These are phyloP conservation scores for Coniosporium apollinis DNA, from an alignment of 495 filamentous ascomycete genomes.

Conservation along the genomic window DNA sequence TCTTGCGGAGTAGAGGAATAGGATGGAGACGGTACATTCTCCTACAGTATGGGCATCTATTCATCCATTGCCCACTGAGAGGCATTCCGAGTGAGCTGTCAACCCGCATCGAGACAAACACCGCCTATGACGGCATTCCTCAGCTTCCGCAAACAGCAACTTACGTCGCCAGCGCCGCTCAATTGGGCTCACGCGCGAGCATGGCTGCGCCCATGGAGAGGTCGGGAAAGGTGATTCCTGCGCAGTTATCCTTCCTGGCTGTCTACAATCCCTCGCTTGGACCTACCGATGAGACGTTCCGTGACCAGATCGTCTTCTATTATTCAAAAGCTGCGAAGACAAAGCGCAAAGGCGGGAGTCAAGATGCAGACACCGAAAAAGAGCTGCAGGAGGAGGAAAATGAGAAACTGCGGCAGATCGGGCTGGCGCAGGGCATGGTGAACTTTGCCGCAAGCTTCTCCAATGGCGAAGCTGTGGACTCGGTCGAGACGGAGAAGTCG, in stretches of 20 bases:
- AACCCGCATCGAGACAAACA: too few relatives aligned
- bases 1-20: too few relatives aligned
- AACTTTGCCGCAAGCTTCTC: conserved; percentile 83
- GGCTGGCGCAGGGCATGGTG: conserved; percentile 95
- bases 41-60: too few relatives aligned
- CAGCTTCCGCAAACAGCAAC: too few relatives aligned
- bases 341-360: conserved; percentile 14
- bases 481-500: conserved; percentile 78
- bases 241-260: conserved; percentile 71
- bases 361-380: conserved; percentile 21
- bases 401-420: conserved; percentile 75
- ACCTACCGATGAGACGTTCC: conserved; percentile 68
- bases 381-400: conserved; percentile 45
- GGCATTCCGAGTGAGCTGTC: too few relatives aligned
- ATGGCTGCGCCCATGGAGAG: conserved; percentile 4
- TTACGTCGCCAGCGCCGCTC: too few relatives aligned
- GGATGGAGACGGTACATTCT: too few relatives aligned
- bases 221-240: conserved; percentile 40
- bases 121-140: too few relatives aligned
- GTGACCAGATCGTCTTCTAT: conserved; percentile 86
- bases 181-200: too few relatives aligned
- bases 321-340: conserved; percentile 42
- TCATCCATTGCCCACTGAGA: too few relatives aligned
- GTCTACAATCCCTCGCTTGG: conserved; percentile 93
- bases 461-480: conserved; percentile 54